Evolutionary conservation across 768 basidiomycete species (phyloP), one percentile per base, ranked within the genome.

Genomic region (Psilocybe cubensis): DNA sequence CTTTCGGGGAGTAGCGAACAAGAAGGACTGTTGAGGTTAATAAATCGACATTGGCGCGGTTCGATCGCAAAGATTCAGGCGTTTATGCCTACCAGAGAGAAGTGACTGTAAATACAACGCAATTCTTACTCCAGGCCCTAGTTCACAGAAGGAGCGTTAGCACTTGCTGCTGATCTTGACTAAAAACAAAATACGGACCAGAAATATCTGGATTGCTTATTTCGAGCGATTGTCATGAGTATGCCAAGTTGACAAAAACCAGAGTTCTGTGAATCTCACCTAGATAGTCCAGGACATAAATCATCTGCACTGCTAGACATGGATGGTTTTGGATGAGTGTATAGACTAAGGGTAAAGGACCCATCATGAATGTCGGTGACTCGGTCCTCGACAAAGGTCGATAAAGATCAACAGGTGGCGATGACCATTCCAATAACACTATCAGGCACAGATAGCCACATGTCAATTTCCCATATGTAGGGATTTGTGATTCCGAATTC

Each of bases 141-240:
- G 24, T 17, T 10, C n/a, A n/a, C 18, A 12, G 42, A 44, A 47
- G 11, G 27, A 6, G 20, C 5, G 29, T 28, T 9, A 14, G 24
- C n/a, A 35, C 4, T 48, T 24, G 7, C 8, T 4, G 11, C 20
- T 14, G 53, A 21, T 20, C 5, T 3, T 29, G 10, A 4, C n/a
- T 8, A 6, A 11, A 23, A 29, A 28, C 28, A 18, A 17, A 25
- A 46, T 28, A 35, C 61, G 14, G 25, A 64, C 64, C 67, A 25
- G 67, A 66, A n/a, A 68, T 68, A 52, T 68, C 67, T 12, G 64
- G 50, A 45, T 68, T 68, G 46, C 66, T 68, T 41, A 10, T 12
- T 4, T 23, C 21, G 18, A 44, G 24, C 6, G 17, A 29, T 5
- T 12, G 35, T 38, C 17, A 48, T 48, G 8, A 48, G 27, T 17